Percentiles rank a stretch among this genome's conserved stretches.
phyloP scores from a whole-genome alignment of 129 eudicot species.

The Pittosporum tobira region DNA sequence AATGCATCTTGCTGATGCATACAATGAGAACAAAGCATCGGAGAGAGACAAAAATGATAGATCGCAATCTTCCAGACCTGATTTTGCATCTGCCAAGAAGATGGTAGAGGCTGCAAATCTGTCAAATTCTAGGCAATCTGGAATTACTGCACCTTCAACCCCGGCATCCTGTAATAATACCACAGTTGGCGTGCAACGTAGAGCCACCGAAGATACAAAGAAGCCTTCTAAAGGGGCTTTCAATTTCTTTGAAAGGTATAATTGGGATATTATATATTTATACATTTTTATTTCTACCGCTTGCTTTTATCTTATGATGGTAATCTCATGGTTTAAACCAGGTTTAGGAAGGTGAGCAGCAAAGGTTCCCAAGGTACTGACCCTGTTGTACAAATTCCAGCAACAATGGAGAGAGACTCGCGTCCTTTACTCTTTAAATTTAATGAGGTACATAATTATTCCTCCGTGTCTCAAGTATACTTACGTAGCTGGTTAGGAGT shows the following conservation, averaged over 20 bases:
- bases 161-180: conserved; percentile 13
- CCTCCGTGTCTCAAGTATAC: background rate
- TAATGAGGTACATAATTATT: conserved; percentile 59
- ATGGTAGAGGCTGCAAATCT: conserved; percentile 18
- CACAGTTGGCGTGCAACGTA: conserved; percentile 13
- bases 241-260: conserved; percentile 82
- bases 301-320: conserved; percentile 6
- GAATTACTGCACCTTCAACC: conserved; percentile 11
- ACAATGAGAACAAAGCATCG: conserved; percentile 15
- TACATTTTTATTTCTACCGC: background rate
- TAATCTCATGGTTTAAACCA: conserved; percentile 23
- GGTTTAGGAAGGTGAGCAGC: conserved; percentile 54
- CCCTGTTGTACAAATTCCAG: conserved; percentile 27
- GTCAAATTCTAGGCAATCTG: conserved; percentile 14
- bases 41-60: conserved; percentile 25
- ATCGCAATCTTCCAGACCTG: conserved; percentile 22
- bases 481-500: background rate
- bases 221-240: conserved; percentile 32
- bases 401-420: conserved; percentile 49
- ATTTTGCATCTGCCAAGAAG: conserved; percentile 16
- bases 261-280: background rate
- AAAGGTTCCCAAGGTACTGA: conserved; percentile 37
- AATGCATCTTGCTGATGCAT: conserved; percentile 16
- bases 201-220: conserved; percentile 36
- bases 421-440: conserved; percentile 78